Base-by-base conservation (phyloP, 306 rosid genomes). In the Dalbergia cochinchinensis region DNA sequence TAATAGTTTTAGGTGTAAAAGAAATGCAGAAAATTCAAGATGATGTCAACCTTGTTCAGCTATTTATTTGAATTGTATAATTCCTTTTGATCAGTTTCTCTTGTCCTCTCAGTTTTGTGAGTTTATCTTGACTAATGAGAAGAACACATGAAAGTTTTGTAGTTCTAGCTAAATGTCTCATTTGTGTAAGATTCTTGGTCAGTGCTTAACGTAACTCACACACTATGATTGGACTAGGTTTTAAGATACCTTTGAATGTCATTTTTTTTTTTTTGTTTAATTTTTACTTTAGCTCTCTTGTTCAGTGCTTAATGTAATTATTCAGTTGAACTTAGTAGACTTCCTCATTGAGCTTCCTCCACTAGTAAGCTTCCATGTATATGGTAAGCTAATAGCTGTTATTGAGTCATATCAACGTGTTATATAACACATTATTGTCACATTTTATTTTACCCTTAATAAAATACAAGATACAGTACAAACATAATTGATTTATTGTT, bases 1-100 rank as follows among this genome's bases (percentile, higher is more conserved):
- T 66, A 87, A 68, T 79, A 61, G 86, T 77, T 87, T 87, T 62
- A 80, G 60, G 71, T 87, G 92, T 93, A 89, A 78, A 71, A 86
- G 67, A 89, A 87, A 84, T 69, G 77, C 83, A 41, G 88, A 81
- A 77, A 77, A 47, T 84, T 71, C 91, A 55, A 90, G 92, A 77
- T 91, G 91, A 90, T 58, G 58, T 70, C 81, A 76, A 85, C 82
- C 37, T 71, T 77, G 57, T 83, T 79, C 33, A 50, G 80, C 12
- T 48, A 69, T 58, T 74, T 48, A 69, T 58, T 74, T 79, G 44
- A 82, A 60, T 65, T 86, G 88, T 90, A 81, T 20, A 50, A 86
- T 73, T 72, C 66, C 37, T 83, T 74, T 86, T 79, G 72, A 58
- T 61, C 34, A 5, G 77, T 76, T 63, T 83, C 72, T 74, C 81